Evolutionary conservation across 129 eudicot species (phyloP), one percentile per base, ranked within the genome.

Genomic region (Solidago caesia): DNA sequence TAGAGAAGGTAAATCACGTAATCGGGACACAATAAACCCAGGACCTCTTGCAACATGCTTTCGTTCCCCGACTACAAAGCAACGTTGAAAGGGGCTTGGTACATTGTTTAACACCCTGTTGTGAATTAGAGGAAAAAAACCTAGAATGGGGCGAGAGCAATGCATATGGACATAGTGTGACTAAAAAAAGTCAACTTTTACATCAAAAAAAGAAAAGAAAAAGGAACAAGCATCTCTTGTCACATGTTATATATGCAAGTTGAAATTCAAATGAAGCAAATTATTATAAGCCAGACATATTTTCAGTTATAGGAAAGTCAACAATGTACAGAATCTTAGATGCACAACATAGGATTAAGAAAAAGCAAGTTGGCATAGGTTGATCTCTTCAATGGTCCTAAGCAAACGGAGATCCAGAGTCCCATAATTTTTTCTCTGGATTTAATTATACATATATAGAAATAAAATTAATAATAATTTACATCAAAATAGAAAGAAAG

Each of bases 351-450:
- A 42, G 10, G 71, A 57, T 56, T 33, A 25, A 71, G 6, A 8
- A 72, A 53, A 55, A 66, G 59, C 78, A 72, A 73, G 63, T 73
- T 73, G 77, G 43, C 67, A 71, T 71, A 53, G 81, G 66, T 56
- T 55, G 82, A 78, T 67, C 72, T 66, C 77, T 71, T 75, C 45
- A 55, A 66, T 25, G 45, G 65, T 75, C 79, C 68, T 76, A 77
- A 29, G 74, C 78, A 79, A 65, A 79, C 45, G 55, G 73, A 65
- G 71, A 79, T 79, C 78, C 78, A 79, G 82, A 64, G 16, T 55
- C 72, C 66, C 82, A 78, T 78, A 64, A 43, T 2, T 3, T 61
- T 15, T 13, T 72, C 16, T 72, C 82, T 64, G 82, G 78, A 79
- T 65, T 72, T 79, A 67, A 73, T 75, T 57, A 79, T 79, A 79